Evolutionary conservation across 495 filamentous ascomycete genomes (phyloP), one percentile per base, ranked within the genome.

Genomic region (Aspergillus affinis): DNA sequence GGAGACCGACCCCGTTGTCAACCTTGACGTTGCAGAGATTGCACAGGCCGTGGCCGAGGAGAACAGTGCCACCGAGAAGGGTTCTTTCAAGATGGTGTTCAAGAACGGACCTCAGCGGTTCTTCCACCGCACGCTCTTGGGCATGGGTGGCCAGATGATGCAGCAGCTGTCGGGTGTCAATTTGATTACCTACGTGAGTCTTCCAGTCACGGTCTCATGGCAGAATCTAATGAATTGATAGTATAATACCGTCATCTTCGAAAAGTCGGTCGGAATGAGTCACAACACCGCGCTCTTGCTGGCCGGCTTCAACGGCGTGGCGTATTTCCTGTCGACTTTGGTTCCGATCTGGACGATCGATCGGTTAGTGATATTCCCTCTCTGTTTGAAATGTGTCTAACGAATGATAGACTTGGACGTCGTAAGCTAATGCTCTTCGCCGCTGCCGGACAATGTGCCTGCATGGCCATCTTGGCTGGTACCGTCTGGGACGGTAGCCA

Each of bases 331-430:
- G 23, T 77, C 81, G 44, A 73, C 77, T 0, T 58, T 79, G 23
- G 69, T 82, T 18, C 82, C 78, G 12, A 79, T 84, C 20, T 80
- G 78, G 51, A 75, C 79, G 26, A 81, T 86, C 56, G 79, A 82
- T 60, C 65, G 71, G 68, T 73, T 66, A 45, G 59, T 30, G 15
- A 0, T 4, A 26, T 21, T 29, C n/a, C 55, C 7, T 13, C 13
- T 19, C 32, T 36, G n/a, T 12, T n/a, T 46, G 17, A 12, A 1
- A 32, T 15, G 20, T 46, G 30, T 48, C 49, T 51, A 27, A 44
- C 62, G 65, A 61, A 68, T 53, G 20, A 27, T 48, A 75, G 75
- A 30, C 74, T 77, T 51, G 79, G 78, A 55, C 72, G 78, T 27
- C 66, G 79, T 8, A 78, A 76, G 61, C 66, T 80, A 51, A 77